Evolutionary conservation across 2,329 filamentous ascomycete genomes (phyloP).

Genomic region (Ceratocystis huliohia): DNA sequence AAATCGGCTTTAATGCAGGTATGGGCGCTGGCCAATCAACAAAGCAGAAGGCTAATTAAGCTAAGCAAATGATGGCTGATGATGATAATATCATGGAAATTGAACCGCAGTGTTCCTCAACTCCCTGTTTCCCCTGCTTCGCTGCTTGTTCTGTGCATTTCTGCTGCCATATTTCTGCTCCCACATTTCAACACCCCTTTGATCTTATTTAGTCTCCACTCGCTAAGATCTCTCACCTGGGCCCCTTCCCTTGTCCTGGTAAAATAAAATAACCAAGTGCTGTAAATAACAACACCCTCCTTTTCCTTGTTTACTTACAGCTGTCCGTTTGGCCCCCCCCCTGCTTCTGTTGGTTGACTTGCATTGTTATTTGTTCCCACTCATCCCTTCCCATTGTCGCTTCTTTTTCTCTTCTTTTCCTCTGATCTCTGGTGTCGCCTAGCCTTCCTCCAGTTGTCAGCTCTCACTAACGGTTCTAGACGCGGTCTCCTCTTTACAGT

Average conservation of each 20-base stretch:
- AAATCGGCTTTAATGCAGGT: neutral
- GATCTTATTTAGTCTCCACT: constrained; percentile 1
- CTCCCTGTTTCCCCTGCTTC: neutral
- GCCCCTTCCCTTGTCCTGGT: neutral
- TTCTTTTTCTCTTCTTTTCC: constrained; percentile 5
- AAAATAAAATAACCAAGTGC: neutral
- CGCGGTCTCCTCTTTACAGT: constrained; percentile 4
- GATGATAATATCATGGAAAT: constrained; percentile 13
- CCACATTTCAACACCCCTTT: neutral
- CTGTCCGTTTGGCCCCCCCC: constrained; percentile 1
- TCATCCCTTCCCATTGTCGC: neutral
- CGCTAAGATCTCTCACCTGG: neutral
- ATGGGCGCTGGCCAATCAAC: neutral
- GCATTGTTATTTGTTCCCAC: neutral
- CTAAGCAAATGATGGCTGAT: neutral
- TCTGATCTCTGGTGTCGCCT: no score
- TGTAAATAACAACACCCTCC: neutral
- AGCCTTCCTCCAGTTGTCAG: constrained; percentile 10
- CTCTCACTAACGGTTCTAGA: neutral
- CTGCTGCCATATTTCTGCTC: neutral
- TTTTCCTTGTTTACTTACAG: constrained; percentile 10
- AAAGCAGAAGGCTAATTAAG: neutral
- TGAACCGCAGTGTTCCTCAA: neutral
- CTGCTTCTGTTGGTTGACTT: constrained; percentile 18
- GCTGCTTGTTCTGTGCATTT: constrained; percentile 1